A percentile compares a stretch with the other conserved stretches of the same genome.
These are phyloP conservation scores for Xylaria hypoxylon DNA, from an alignment of 2,329 filamentous ascomycete species.

Conservation along the genomic window DNA sequence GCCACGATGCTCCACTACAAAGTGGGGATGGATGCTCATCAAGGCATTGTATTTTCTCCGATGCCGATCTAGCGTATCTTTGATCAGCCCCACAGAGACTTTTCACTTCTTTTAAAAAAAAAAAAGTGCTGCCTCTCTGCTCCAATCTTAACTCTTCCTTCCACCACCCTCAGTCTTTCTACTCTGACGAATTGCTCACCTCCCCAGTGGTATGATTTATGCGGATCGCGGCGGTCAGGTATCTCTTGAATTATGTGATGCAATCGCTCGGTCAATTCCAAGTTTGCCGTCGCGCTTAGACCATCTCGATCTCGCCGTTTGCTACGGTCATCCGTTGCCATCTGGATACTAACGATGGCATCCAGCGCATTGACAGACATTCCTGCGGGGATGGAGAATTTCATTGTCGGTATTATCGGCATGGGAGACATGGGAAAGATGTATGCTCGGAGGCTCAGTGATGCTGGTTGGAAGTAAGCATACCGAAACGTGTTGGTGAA, in stretches of 20 bases:
- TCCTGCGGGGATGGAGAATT: slow-evolving; percentile 69
- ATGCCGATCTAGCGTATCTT: slow-evolving; percentile 19
- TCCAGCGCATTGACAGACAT: slow-evolving; percentile 35
- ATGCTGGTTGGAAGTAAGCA: slow-evolving; percentile 95
- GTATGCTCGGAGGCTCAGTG: slow-evolving; percentile 90
- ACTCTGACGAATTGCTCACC: neutral
- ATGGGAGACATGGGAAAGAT: slow-evolving; percentile 99
- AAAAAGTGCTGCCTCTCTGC: slow-evolving; percentile 10
- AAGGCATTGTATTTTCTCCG: slow-evolving; percentile 34
- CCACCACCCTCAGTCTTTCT: slow-evolving; percentile 1
- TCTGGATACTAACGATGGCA: slow-evolving; percentile 19
- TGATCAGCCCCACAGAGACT: slow-evolving; percentile 29
- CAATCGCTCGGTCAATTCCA: slow-evolving; percentile 26
- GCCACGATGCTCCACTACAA: slow-evolving; percentile 12
- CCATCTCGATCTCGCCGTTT: neutral
- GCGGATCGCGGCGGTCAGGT: neutral
- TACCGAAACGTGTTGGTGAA: slow-evolving; percentile 14
- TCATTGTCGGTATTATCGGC: slow-evolving; percentile 92
- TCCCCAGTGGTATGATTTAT: neutral
- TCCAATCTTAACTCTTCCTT: slow-evolving; percentile 12
- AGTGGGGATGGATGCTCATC: neutral
- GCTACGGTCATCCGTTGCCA: neutral
- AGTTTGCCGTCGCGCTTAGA: slow-evolving; percentile 24
- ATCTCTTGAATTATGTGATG: slow-evolving; percentile 42
- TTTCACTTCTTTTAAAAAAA: slow-evolving; percentile 24